These are phyloP conservation scores for Sporisorium sorghi DNA, from an alignment of 1,284 basidiomycete species.

Conservation along the genomic window DNA sequence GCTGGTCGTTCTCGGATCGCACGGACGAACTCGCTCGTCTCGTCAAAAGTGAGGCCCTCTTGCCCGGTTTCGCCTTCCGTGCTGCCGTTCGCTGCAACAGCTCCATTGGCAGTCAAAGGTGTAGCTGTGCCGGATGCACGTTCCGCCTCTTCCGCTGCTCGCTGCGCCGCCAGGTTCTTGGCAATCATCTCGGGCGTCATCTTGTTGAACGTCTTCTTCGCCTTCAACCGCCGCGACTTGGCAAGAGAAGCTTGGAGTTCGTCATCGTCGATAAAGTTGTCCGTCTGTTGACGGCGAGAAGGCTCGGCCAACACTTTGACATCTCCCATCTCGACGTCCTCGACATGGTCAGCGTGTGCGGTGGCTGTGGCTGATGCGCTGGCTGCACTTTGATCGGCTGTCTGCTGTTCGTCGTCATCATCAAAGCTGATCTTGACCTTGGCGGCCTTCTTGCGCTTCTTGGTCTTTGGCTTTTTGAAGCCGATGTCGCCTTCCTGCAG, in stretches of 20 bases:
- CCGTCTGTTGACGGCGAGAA: constrained; percentile 33
- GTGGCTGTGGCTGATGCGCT: constrained; percentile 37
- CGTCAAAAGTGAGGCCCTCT: constrained; percentile 83
- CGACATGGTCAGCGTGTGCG: constrained; percentile 1
- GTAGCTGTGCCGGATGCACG: constrained; percentile 70
- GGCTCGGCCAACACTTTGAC: constrained; percentile 12
- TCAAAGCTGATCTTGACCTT: constrained; percentile 78
- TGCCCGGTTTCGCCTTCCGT: constrained; percentile 15
- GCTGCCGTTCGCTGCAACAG: not conserved
- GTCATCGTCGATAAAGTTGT: constrained; percentile 94
- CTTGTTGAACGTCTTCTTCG: constrained; percentile 80
- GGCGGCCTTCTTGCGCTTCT: constrained; percentile 89
- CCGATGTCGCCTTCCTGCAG: constrained; percentile 88
- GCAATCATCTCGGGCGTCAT: constrained; percentile 86
- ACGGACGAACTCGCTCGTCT: constrained; percentile 95
- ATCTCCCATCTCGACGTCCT: constrained; percentile 77
- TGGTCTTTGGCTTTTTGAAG: constrained; percentile 87
- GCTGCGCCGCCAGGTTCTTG: constrained; percentile 75
- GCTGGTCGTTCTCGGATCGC: constrained; percentile 76
- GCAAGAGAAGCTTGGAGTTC: constrained; percentile 94
- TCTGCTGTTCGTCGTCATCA: constrained; percentile 72
- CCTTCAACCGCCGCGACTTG: constrained; percentile 82
- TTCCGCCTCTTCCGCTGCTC: constrained; percentile 74
- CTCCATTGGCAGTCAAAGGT: constrained; percentile 4
- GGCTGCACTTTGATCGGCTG: constrained; percentile 5